Evolutionary conservation across 148 eudicot genomes (phyloP).

Genomic region (Suaeda aralocaspica): DNA sequence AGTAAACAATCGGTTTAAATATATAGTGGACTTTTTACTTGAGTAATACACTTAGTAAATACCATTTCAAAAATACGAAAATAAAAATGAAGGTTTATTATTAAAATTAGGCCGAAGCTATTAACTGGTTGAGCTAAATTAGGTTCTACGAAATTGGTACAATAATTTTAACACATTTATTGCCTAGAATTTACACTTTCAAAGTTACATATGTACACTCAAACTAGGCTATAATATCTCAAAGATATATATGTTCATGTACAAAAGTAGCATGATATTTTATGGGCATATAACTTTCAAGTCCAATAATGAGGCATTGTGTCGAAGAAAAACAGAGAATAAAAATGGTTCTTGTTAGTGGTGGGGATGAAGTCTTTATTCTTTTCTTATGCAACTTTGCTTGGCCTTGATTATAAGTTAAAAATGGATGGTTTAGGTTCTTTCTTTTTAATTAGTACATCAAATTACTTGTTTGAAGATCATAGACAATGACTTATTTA

Average conservation of each 20-base stretch:
- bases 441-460: constrained; percentile 6
- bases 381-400: constrained; percentile 21
- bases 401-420: constrained; percentile 14
- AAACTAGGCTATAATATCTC: background rate
- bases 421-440: constrained; percentile 28
- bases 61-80: too few species aligned
- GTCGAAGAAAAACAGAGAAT: constrained; percentile 14
- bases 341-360: constrained; percentile 17
- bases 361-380: constrained; percentile 25
- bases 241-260: background rate
- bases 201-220: too few species aligned
- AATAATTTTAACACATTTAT: too few species aligned
- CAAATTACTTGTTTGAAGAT: constrained; percentile 14
- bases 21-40: too few species aligned
- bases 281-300: constrained; percentile 14
- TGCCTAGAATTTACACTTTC: too few species aligned
- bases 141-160: too few species aligned
- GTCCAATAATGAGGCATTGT: constrained; percentile 16
- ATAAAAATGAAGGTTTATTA: too few species aligned
- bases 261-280: background rate
- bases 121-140: too few species aligned
- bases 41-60: too few species aligned
- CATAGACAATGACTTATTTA: too few species aligned
- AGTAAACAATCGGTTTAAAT: too few species aligned
- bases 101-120: too few species aligned